These are phyloP conservation scores for Ganoderma resinaceum DNA, from an alignment of 1,284 basidiomycete species.

Conservation along the genomic window DNA sequence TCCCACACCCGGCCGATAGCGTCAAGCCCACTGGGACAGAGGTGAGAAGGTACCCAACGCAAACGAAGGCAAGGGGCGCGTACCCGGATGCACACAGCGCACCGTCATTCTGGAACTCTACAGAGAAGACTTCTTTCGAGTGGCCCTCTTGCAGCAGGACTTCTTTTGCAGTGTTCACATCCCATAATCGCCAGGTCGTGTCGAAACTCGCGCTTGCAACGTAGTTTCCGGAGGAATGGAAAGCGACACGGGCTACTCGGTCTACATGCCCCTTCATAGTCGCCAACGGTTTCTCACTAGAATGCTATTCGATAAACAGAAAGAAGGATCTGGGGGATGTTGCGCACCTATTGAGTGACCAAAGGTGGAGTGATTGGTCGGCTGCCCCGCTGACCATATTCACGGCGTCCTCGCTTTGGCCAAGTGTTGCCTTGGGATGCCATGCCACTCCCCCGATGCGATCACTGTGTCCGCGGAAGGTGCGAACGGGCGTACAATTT, in stretches of 20 bases:
- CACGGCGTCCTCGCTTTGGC: conserved; percentile 70
- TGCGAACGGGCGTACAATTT: conserved; percentile 78
- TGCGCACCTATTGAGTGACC: conserved; percentile 84
- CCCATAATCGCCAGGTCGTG: conserved; percentile 99
- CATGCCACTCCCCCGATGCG: conserved; percentile 96
- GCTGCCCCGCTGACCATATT: conserved; percentile 94
- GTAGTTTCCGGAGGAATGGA: conserved; percentile 95
- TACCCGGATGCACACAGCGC: conserved; percentile 93
- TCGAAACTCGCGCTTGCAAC: conserved; percentile 97
- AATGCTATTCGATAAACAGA: neutral
- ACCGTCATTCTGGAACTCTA: conserved; percentile 97
- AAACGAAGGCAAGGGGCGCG: conserved; percentile 33
- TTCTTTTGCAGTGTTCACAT: conserved; percentile 83
- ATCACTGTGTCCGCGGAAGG: conserved; percentile 86
- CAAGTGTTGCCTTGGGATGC: conserved; percentile 95
- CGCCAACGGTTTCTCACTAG: conserved; percentile 80
- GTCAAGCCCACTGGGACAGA: conserved; percentile 81
- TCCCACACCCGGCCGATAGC: conserved; percentile 99
- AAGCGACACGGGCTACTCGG: conserved; percentile 92
- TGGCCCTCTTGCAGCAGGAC: conserved; percentile 95
- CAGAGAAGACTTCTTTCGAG: conserved; percentile 94
- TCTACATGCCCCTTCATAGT: conserved; percentile 89
- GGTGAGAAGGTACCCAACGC: conserved; percentile 18
- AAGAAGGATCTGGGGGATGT: neutral
- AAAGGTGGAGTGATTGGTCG: conserved; percentile 87